These are phyloP conservation scores for Hypoxylon perforatum DNA, from an alignment of 495 filamentous ascomycete species.

Conservation along the genomic window DNA sequence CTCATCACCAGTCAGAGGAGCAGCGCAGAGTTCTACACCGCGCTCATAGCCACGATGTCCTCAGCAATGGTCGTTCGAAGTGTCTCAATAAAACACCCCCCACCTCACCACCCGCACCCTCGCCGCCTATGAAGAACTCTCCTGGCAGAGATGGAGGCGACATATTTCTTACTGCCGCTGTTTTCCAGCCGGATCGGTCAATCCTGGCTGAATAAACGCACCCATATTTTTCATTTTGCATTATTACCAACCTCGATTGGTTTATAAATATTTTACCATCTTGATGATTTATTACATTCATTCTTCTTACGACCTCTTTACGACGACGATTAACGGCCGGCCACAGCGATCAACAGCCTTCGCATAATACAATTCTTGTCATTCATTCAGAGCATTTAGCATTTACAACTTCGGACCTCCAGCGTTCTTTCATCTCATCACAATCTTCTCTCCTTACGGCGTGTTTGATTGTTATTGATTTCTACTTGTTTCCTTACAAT, in stretches of 20 bases:
- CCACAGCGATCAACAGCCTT: constrained; percentile 42
- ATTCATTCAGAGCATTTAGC: constrained; percentile 35
- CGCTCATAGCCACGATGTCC: constrained; percentile 53
- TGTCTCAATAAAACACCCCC: constrained; percentile 34
- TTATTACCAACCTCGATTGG: constrained; percentile 11
- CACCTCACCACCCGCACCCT: constrained; percentile 40
- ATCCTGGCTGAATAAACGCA: constrained; percentile 18
- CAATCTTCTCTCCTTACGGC: constrained; percentile 2
- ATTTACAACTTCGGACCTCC: constrained; percentile 29
- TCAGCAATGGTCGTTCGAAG: constrained; percentile 45
- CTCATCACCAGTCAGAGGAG: constrained; percentile 31
- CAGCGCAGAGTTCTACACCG: constrained; percentile 49
- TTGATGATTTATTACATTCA: constrained; percentile 28
- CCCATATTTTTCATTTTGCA: background rate
- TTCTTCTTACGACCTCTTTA: constrained; percentile 36
- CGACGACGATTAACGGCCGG: constrained; percentile 48
- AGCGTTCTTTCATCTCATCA: constrained; percentile 26
- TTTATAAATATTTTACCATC: constrained; percentile 6
- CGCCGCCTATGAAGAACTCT: constrained; percentile 44
- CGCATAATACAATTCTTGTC: constrained; percentile 32
- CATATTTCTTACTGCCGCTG: constrained; percentile 57
- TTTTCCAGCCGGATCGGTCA: constrained; percentile 50
- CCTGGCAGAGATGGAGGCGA: constrained; percentile 36
- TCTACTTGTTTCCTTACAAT: constrained; percentile 6
- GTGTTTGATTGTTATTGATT: background rate